Base-by-base conservation (phyloP, 2,329 filamentous ascomycete genomes). In the Scytalidium lignicola region DNA sequence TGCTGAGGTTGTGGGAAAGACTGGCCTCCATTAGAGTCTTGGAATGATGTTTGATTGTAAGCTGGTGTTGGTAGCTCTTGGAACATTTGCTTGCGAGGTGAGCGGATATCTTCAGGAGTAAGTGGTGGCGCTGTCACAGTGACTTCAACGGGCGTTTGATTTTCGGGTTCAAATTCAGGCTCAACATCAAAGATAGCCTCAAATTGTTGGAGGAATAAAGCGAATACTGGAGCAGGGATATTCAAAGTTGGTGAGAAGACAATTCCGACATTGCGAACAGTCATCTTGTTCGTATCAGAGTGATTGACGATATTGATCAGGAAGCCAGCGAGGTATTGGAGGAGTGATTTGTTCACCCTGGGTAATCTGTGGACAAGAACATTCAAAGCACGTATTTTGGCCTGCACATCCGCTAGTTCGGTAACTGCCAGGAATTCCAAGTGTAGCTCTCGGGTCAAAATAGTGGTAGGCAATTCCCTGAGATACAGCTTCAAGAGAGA, bases 231-330 rank as follows among this genome's bases (percentile, higher is more conserved):
- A 0, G 90, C 90, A 0, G 93, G 92, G 41, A 99, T 96, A 66
- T 97, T 97, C 47, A 99, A 78, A 0, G 93, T 97, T 0, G 93
- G 93, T 15, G 93, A 95, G 67, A 99, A 99, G 49, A 99, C 92
- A 59, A 99, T 97, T 55, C 93, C 92, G 48, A 99, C 89, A 63
- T 99, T 99, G 57, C 92, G 85, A 47, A 96, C 88, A 10, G 88
- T 96, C 93, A 99, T 99, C 75, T 96, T 97, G 74, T 99, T 99
- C 54, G 86, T 75, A 59, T 88, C 85, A 6, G 90, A 77, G 59
- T 96, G 90, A 67, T 93, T 90, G 63, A 96, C 90, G 60, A 99
- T 92, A 62, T 87, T 86, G 63, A 96, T 89, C 59, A 99, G 71
- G 70, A 96, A 96, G 3, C 87, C 82, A 43, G 92, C 88, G 48